Evolutionary conservation across 1,139 yeast species (phyloP), one percentile per base, ranked within the genome.

Genomic region (Nakaseomyces nivariensis): DNA sequence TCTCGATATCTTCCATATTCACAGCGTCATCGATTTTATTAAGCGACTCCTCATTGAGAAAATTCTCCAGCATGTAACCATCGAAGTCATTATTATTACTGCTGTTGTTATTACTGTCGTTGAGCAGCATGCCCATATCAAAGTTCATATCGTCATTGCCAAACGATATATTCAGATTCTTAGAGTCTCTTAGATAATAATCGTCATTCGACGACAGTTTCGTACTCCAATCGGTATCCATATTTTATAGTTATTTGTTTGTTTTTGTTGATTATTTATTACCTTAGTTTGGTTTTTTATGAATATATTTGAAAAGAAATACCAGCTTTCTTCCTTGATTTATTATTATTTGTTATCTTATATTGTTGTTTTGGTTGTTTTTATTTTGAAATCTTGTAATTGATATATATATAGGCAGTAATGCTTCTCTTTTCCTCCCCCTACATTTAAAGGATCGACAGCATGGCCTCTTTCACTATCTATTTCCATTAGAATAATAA

Each of bases 221-320:
- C 25, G 44, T 41, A 13, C 34, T 26, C 44, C 44, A 41, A 17
- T 41, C 52, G 29, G 52, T 44, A 25, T 52, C 51, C 54, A 51
- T 53, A 11, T 6, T 36, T 27, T 29, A 2, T 29, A 29, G 6
- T 29, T 29, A 3, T 33, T 10, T 1, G 22, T 33, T 11, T 33
- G 36, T n/a, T 33, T 8, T 33, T 33, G n/a, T 33, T 33, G 5
- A 9, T 2, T 5, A 9, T 33, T 33, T 9, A 33, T 33, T 33
- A 33, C 13, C n/a, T 7, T 33, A 11, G 10, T 7, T n/a, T 33
- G 6, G 36, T 33, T 33, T 8, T 8, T 2, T 33, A 29, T 29
- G 31, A 29, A 29, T 29, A 29, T 29, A 29, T 33, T 33, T 33
- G 36, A n/a, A 33, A 9, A 10, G 36, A 33, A n/a, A 33, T 33